Evolutionary conservation across 192 early-diverging fungal genomes (phyloP), one percentile per base, ranked within the genome.

Genomic region (Entomortierella chlamydospora): DNA sequence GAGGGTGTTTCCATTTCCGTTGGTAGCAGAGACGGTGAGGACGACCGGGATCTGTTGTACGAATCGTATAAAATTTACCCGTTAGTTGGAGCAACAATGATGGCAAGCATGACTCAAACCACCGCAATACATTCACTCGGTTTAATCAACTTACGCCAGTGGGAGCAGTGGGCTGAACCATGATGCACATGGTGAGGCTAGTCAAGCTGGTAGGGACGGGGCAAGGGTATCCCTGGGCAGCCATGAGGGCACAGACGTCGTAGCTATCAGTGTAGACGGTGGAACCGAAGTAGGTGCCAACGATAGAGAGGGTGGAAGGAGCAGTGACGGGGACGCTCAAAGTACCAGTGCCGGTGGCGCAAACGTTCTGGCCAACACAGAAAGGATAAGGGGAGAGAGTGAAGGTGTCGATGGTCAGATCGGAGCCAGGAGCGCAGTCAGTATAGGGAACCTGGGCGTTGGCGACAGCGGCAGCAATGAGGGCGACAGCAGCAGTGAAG

Each of bases 401-500:
- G 54, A 81, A 77, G 73, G 63, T 74, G 77, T 72, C 69, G 63
- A 80, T 73, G 57, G 65, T 23, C 73, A 85, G 72, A 72, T 88
- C 84, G 73, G 84, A 68, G 68, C 72, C 66, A 69, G 76, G 73
- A 26, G 82, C 68, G 31, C 84, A 73, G 68, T 83, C 77, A 22
- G 59, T 79, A 31, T 61, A 72, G 53, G 71, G 58, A 65, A 65
- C 71, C 72, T 88, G 85, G 60, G 86, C 81, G 41, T 64, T 71
- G 43, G 74, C 85, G 33, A 83, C 52, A 17, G 67, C 61, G 53
- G 83, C 61, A 23, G 82, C 61, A 53, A 78, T 72, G 49, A 88
- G 45, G 37, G 87, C 82, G 49, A 82, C 83, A 50, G 86, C 23
- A 57, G 83, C 85, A 61, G 84, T 57, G 53, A 83, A 47, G 70